phyloP scores from a whole-genome alignment of 768 basidiomycete genomes.

The Mycena filopes region DNA sequence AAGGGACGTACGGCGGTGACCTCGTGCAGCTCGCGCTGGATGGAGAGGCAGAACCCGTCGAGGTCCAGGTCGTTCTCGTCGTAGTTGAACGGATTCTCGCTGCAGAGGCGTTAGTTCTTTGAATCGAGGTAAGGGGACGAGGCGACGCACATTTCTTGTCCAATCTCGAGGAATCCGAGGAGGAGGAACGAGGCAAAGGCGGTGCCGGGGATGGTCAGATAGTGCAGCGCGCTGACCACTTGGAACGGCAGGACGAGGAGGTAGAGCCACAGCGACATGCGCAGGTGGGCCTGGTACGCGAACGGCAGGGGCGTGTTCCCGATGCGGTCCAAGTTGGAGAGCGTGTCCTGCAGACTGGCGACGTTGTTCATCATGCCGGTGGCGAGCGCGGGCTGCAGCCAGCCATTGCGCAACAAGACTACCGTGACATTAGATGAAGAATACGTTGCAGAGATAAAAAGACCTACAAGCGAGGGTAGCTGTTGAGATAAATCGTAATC shows the following conservation, averaged over 20 bases:
- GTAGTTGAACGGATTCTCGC: constrained; percentile 77
- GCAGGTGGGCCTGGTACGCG: constrained; percentile 74
- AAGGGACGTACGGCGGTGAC: constrained; percentile 69
- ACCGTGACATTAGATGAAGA: too few species aligned
- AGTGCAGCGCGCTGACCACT: constrained; percentile 53
- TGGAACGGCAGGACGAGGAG: constrained; percentile 61
- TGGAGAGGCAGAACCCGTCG: constrained; percentile 73
- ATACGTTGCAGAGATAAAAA: too few species aligned
- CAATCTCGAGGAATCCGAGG: constrained; percentile 75
- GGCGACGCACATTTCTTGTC: constrained; percentile 63
- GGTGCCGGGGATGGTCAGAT: constrained; percentile 68
- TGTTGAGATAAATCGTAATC: constrained; percentile 65
- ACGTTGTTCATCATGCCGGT: constrained; percentile 61
- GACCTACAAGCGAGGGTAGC: constrained; percentile 33
- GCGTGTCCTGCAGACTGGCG: constrained; percentile 62
- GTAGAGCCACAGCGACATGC: constrained; percentile 65
- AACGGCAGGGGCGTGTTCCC: constrained; percentile 75
- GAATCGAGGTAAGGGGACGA: background rate
- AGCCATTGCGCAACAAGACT: constrained; percentile 55
- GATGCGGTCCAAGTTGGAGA: constrained; percentile 70
- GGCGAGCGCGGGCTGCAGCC: constrained; percentile 65
- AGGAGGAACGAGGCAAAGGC: constrained; percentile 72
- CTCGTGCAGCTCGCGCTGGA: constrained; percentile 76
- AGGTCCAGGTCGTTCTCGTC: constrained; percentile 73
- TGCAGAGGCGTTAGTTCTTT: constrained; percentile 35